Conservation (phyloP, 768 basidiomycete genomes). For the Kondoa subrosea region DNA sequence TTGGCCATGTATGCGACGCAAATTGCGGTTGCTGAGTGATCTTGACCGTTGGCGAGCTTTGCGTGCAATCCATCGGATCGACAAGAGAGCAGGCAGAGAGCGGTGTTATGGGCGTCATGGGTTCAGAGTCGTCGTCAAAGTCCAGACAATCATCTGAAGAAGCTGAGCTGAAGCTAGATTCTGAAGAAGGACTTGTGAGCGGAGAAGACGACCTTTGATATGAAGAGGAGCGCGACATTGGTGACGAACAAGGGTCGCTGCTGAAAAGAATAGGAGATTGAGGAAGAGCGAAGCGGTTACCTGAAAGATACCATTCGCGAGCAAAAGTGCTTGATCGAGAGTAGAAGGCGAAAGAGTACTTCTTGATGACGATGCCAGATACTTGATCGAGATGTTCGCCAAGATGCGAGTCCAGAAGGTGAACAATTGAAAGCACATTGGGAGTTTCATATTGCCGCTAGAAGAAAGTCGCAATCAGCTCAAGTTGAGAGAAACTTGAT, state of each 20-base stretch:
- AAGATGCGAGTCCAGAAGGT: constrained; percentile 67
- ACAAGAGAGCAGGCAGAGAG: constrained; percentile 10
- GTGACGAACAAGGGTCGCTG: constrained; percentile 13
- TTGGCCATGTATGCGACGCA: not conserved
- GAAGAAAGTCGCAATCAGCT: not conserved
- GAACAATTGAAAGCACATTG: constrained; percentile 65
- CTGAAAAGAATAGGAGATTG: constrained; percentile 15
- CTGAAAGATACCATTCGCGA: constrained; percentile 82
- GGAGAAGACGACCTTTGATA: constrained; percentile 14
- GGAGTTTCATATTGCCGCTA: constrained; percentile 56
- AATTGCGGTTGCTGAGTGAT: not conserved
- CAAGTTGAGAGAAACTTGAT: not conserved
- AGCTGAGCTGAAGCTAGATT: not conserved
- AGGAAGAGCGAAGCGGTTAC: constrained; percentile 38
- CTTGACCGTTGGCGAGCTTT: not conserved
- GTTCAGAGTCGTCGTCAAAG: constrained; percentile 16
- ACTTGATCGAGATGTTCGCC: constrained; percentile 73
- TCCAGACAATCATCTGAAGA: constrained; percentile 6
- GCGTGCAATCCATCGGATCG: constrained; percentile 30
- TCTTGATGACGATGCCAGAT: constrained; percentile 90
- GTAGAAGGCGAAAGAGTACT: constrained; percentile 94
- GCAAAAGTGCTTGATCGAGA: constrained; percentile 87
- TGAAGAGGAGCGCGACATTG: constrained; percentile 1
- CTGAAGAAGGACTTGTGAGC: constrained; percentile 9
- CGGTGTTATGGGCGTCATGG: constrained; percentile 23